A percentile compares a stretch with the other conserved stretches of the same genome.
Evolutionary conservation across 2,329 filamentous ascomycete species (phyloP).

Genomic region (Ciborinia camelliae): DNA sequence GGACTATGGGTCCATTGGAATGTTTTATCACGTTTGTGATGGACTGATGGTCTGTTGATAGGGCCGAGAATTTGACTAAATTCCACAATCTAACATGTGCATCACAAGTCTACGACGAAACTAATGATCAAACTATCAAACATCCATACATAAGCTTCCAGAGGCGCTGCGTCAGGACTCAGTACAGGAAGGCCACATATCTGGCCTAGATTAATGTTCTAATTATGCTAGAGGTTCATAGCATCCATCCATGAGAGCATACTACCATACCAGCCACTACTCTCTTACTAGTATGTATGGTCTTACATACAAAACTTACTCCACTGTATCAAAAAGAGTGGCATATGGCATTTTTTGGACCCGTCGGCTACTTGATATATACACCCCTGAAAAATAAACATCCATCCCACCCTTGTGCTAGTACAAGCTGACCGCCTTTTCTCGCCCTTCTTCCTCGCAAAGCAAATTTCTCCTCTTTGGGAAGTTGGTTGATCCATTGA

Average conservation of each 20-base stretch:
- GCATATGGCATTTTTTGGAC: constrained; percentile 9
- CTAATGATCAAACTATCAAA: background rate
- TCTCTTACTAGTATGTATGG: background rate
- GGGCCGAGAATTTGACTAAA: constrained; percentile 15
- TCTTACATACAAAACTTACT: background rate
- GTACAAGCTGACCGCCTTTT: constrained; percentile 17
- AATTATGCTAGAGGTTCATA: constrained; percentile 1
- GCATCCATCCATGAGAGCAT: constrained; percentile 7
- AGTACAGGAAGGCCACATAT: constrained; percentile 13
- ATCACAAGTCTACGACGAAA: constrained; percentile 10
- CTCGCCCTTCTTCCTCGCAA: constrained; percentile 8
- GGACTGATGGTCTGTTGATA: constrained; percentile 10
- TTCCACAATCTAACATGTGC: constrained; percentile 15
- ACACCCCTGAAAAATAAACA: constrained; percentile 11
- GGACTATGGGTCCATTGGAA: constrained; percentile 5
- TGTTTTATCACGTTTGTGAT: constrained; percentile 11
- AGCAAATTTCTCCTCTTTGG: constrained; percentile 17
- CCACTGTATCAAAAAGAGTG: constrained; percentile 13
- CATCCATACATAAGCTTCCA: constrained; percentile 7
- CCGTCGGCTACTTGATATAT: constrained; percentile 19
- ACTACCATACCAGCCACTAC: constrained; percentile 1
- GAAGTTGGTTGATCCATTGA: constrained; percentile 20
- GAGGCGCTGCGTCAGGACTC: constrained; percentile 4
- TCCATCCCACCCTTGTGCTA: constrained; percentile 18
- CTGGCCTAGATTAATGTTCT: constrained; percentile 13